Percentiles rank a stretch among this genome's conserved stretches.
Conservation (phyloP, 176 grass and related monocot species). For the Raddia guianensis region DNA sequence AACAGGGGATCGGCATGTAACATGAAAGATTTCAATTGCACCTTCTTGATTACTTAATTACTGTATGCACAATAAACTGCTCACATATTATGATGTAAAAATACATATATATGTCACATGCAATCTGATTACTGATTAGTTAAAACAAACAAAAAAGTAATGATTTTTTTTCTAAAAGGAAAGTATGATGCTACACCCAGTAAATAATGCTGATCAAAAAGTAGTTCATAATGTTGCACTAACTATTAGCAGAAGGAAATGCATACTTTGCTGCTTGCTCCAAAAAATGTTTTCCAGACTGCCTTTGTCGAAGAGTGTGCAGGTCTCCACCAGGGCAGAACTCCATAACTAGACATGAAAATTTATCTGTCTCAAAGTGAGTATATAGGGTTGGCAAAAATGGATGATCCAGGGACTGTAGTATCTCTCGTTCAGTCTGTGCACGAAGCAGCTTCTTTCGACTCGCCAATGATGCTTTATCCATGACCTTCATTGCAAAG, state of each 20-base stretch:
- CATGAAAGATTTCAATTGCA: background rate
- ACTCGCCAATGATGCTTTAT: conserved; percentile 79
- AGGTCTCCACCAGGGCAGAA: conserved; percentile 89
- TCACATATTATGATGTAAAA: background rate
- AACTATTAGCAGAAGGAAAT: conserved; percentile 9
- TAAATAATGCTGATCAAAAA: conserved; percentile 4
- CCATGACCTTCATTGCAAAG: conserved; percentile 97
- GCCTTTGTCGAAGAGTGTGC: conserved; percentile 84
- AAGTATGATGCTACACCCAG: background rate
- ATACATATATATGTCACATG: background rate
- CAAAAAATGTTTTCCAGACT: conserved; percentile 84
- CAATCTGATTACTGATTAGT: background rate
- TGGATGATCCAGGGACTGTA: conserved; percentile 84
- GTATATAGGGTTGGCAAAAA: conserved; percentile 92
- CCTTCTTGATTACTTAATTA: background rate
- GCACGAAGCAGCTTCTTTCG: conserved; percentile 90
- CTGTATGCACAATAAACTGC: background rate
- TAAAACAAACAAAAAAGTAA: background rate
- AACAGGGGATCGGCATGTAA: background rate
- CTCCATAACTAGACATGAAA: conserved; percentile 92
- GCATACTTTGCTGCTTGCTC: conserved; percentile 93
- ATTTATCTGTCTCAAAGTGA: conserved; percentile 92
- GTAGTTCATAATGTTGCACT: background rate
- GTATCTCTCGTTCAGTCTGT: conserved; percentile 83
- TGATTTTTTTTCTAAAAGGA: too few species aligned